Percentiles rank a stretch among this genome's conserved stretches.
phyloP scores from a whole-genome alignment of 352 stramenopile species.

The Phytophthora melonis region DNA sequence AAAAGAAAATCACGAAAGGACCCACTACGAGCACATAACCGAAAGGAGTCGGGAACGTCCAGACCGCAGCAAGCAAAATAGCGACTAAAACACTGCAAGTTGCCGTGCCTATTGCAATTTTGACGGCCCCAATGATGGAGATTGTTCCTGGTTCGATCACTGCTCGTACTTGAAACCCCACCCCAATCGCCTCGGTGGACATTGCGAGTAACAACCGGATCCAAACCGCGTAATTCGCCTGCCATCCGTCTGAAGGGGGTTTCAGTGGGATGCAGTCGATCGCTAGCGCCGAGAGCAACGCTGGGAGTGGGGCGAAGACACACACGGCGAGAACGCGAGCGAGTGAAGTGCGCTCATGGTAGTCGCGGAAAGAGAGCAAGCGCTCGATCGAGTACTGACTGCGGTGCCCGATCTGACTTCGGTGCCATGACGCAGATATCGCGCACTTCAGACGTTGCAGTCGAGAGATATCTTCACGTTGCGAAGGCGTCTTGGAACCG shows the following conservation, averaged over 20 bases:
- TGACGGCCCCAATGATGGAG: background rate
- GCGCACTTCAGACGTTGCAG: background rate
- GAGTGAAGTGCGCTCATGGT: slow-evolving; percentile 1
- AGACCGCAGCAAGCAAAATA: slow-evolving; percentile 10
- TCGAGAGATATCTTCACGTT: background rate
- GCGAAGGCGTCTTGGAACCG: background rate
- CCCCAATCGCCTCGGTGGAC: slow-evolving; percentile 7
- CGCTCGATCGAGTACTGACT: slow-evolving; percentile 18
- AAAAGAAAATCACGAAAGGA: slow-evolving; percentile 15
- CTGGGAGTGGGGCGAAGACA: slow-evolving; percentile 18
- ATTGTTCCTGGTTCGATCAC: slow-evolving; percentile 1
- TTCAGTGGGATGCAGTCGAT: slow-evolving; percentile 36
- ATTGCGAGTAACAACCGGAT: slow-evolving; percentile 20
- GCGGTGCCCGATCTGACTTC: slow-evolving; percentile 11
- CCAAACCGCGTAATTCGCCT: slow-evolving; percentile 31
- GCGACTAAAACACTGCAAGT: background rate
- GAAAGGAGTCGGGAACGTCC: slow-evolving; percentile 41
- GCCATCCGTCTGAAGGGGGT: slow-evolving; percentile 17
- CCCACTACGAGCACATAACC: slow-evolving; percentile 12
- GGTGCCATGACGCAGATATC: background rate
- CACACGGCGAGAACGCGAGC: slow-evolving; percentile 8
- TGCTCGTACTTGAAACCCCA: slow-evolving; percentile 10
- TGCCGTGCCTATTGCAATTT: slow-evolving; percentile 12
- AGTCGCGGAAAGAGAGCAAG: slow-evolving; percentile 11
- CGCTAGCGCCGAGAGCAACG: slow-evolving; percentile 8